These are phyloP conservation scores for Panellus pusillus DNA, from an alignment of 768 basidiomycete species.

Conservation along the genomic window DNA sequence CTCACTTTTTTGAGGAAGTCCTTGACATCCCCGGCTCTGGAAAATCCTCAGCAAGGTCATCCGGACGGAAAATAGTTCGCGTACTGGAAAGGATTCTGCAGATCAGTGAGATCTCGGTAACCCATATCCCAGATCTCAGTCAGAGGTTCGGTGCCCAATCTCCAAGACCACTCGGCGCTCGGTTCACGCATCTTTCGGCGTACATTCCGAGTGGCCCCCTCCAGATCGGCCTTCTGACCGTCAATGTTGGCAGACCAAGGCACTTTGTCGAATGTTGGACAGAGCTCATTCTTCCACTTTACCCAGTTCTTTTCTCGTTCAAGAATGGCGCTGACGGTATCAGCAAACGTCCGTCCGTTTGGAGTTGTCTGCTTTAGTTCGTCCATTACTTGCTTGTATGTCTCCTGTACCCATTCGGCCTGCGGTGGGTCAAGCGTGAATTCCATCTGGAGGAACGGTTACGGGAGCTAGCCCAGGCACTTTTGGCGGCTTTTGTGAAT, in stretches of 20 bases:
- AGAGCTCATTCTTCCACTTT: slow-evolving; percentile 84
- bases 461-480: slow-evolving; percentile 56
- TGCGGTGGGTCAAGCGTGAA: slow-evolving; percentile 71
- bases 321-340: slow-evolving; percentile 69
- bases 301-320: slow-evolving; percentile 90
- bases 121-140: slow-evolving; percentile 87
- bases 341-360: slow-evolving; percentile 73
- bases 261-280: slow-evolving; percentile 77
- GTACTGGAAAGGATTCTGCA: slow-evolving; percentile 69
- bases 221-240: slow-evolving; percentile 52
- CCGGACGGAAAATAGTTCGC: slow-evolving; percentile 24
- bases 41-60: slow-evolving; percentile 5
- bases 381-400: slow-evolving; percentile 54
- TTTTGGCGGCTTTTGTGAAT: slow-evolving; percentile 70
- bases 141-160: slow-evolving; percentile 65
- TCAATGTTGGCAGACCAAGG: slow-evolving; percentile 57
- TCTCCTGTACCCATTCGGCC: slow-evolving; percentile 75
- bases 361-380: slow-evolving; percentile 75
- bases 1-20: slow-evolving; percentile 74
- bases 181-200: slow-evolving; percentile 58
- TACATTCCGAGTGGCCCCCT: slow-evolving; percentile 57
- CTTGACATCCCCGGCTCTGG: slow-evolving; percentile 70
- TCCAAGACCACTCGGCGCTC: slow-evolving; percentile 63
- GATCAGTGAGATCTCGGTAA: slow-evolving; percentile 60
- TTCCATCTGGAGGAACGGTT: slow-evolving; percentile 85